Conservation (phyloP, 75 land plant genomes). For the Sequoiadendron giganteum region DNA sequence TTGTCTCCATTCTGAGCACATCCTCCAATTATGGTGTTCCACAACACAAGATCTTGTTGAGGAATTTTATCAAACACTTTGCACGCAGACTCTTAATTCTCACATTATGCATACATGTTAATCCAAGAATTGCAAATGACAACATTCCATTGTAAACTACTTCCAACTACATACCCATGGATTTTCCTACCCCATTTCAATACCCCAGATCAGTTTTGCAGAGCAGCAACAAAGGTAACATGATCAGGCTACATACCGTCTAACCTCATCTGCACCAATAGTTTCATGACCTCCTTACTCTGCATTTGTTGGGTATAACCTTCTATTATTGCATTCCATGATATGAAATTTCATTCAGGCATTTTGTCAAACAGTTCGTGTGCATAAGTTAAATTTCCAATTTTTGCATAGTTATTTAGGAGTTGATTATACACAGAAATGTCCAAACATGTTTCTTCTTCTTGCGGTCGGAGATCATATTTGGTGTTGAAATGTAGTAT, state of each 20-base stretch:
- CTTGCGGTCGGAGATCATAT: no score
- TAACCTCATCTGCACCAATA: background rate
- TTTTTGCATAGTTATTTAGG: background rate
- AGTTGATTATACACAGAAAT: no score
- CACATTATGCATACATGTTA: conserved; percentile 43
- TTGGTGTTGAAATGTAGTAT: no score
- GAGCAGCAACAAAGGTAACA: conserved; percentile 22
- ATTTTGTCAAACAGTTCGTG: no score
- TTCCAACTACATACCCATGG: conserved; percentile 29
- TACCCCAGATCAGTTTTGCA: conserved; percentile 13
- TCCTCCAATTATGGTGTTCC: conserved; percentile 37
- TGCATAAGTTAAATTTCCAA: background rate
- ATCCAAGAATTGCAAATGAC: conserved; percentile 23
- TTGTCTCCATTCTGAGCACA: conserved; percentile 13
- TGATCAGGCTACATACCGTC: conserved; percentile 20
- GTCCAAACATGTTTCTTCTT: no score
- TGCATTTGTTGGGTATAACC: background rate
- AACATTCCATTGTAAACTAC: conserved; percentile 15
- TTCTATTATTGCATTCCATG: background rate
- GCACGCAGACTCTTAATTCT: conserved; percentile 8
- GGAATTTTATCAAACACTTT: conserved; percentile 28
- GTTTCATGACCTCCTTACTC: background rate
- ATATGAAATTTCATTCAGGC: background rate
- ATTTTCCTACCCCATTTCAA: conserved; percentile 34
- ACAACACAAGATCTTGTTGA: conserved; percentile 22